Evolutionary conservation across 257 asterid genomes (phyloP).

Genomic region (Jacaranda mimosifolia): DNA sequence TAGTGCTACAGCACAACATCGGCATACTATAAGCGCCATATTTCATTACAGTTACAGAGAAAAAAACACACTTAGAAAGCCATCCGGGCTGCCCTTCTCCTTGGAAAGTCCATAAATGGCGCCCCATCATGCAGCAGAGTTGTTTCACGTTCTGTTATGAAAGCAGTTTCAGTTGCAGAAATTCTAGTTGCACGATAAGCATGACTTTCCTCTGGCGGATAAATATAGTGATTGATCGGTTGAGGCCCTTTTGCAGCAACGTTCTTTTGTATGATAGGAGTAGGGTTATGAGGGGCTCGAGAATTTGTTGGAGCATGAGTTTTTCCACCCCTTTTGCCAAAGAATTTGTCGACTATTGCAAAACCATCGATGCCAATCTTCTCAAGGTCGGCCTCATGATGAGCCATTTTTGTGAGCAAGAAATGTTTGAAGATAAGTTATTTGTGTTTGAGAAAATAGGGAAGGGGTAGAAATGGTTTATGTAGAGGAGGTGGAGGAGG

Average conservation of each 20-base stretch:
- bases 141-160: conserved; percentile 20
- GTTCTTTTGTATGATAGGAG: conserved; percentile 4
- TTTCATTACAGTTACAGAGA: not conserved
- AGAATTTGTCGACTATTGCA: conserved; percentile 40
- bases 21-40: conserved; percentile 23
- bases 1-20: conserved; percentile 3
- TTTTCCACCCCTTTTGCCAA: conserved; percentile 25
- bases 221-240: conserved; percentile 12
- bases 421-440: conserved; percentile 2
- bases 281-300: conserved; percentile 11
- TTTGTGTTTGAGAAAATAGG: conserved; percentile 15
- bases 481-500: conserved; percentile 23
- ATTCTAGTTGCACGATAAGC: conserved; percentile 19
- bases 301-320: conserved; percentile 22
- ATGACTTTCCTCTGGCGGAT: conserved; percentile 38
- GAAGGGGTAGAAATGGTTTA: conserved; percentile 13
- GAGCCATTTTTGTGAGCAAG: conserved; percentile 30
- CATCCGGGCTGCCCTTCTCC: conserved; percentile 15
- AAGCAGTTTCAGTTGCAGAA: conserved; percentile 31
- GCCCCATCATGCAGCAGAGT: conserved; percentile 34
- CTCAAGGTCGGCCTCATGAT: conserved; percentile 28
- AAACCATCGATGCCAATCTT: conserved; percentile 55
- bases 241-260: conserved; percentile 25
- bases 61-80: not conserved
- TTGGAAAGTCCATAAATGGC: conserved; percentile 29